Percentiles rank a stretch among this genome's conserved stretches.
phyloP scores from a whole-genome alignment of 202 grass and related monocot genomes.

The Carex arenaria region DNA sequence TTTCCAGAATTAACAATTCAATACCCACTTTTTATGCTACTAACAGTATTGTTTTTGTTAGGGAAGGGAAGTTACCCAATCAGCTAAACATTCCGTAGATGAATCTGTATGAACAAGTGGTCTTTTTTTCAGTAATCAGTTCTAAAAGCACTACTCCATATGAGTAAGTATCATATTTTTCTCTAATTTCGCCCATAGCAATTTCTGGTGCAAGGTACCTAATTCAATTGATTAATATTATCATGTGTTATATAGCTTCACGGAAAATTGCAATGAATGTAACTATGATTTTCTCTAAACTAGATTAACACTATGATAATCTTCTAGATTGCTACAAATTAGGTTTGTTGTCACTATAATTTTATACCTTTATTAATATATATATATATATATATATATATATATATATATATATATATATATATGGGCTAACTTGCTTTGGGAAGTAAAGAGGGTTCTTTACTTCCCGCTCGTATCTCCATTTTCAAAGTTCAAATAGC shows the following conservation, averaged over 20 bases:
- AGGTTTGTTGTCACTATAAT: not conserved
- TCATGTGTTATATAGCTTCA: no score
- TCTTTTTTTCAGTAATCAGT: slow-evolving; percentile 73
- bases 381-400: no score
- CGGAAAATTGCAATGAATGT: not conserved
- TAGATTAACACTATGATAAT: not conserved
- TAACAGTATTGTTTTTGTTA: not conserved
- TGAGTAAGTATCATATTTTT: slow-evolving; percentile 86
- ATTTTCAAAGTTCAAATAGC: no score
- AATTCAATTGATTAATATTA: not conserved
- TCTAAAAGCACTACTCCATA: slow-evolving; percentile 94
- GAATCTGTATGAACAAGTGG: slow-evolving; percentile 53
- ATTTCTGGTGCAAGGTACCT: slow-evolving; percentile 85
- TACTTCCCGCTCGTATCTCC: no score
- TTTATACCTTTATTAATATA: not conserved
- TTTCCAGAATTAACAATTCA: not conserved
- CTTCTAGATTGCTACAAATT: not conserved
- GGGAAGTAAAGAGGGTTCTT: no score
- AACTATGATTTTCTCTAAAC: not conserved
- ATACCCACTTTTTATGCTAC: not conserved
- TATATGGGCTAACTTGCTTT: no score
- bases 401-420: no score
- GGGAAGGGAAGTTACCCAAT: slow-evolving; percentile 58
- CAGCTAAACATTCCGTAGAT: slow-evolving; percentile 37
- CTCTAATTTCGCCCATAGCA: slow-evolving; percentile 79